Conservation (phyloP, 148 eudicot genomes). For the Amaranthus palmeri region DNA sequence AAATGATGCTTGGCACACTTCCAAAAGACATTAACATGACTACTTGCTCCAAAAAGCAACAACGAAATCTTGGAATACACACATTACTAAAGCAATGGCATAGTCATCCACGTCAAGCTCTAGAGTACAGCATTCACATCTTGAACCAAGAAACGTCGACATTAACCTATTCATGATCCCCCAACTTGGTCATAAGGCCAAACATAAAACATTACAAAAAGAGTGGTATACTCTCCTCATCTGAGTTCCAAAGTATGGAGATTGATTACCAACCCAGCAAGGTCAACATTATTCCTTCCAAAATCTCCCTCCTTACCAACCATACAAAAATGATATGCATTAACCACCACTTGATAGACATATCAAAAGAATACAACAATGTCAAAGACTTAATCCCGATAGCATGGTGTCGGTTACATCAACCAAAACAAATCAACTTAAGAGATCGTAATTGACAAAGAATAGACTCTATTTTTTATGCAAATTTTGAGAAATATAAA, state of each 20-base stretch:
- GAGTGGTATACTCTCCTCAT: not conserved
- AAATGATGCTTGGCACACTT: not conserved
- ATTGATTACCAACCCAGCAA: not conserved
- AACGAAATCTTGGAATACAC: not conserved
- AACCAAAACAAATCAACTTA: no score
- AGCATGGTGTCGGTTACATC: no score
- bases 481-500: no score
- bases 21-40: slow-evolving; percentile 2
- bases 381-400: no score
- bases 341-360: slow-evolving; percentile 5
- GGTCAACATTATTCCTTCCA: not conserved
- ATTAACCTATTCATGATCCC: no score
- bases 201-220: not conserved
- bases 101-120: no score
- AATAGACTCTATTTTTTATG: no score
- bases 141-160: no score
- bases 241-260: not conserved
- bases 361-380: no score
- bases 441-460: no score
- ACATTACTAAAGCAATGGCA: not conserved
- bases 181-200: not conserved
- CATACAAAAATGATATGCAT: not conserved
- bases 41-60: not conserved
- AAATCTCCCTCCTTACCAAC: no score
- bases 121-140: no score